Evolutionary conservation across 2,329 filamentous ascomycete genomes (phyloP).

Genomic region (Claviceps sp.): DNA sequence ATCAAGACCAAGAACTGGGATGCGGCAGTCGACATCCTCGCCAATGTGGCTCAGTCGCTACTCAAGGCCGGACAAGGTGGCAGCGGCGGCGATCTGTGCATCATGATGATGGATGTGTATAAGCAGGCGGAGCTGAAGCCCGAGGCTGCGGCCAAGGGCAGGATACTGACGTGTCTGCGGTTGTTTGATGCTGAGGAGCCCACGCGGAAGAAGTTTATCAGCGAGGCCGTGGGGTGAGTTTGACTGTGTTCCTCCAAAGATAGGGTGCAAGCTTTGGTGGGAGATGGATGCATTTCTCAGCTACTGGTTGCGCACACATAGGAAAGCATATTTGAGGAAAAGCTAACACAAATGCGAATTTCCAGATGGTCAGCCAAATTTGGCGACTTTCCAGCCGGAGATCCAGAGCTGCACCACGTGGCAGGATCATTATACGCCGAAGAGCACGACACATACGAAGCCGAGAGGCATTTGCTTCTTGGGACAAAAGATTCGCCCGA

Average conservation of each 20-base stretch:
- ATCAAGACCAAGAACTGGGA: constrained; percentile 76
- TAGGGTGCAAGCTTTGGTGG: too few relatives aligned
- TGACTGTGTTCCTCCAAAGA: background rate
- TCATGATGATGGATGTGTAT: constrained; percentile 83
- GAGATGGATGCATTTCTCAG: too few relatives aligned
- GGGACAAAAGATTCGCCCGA: constrained; percentile 83
- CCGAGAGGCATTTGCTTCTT: constrained; percentile 76
- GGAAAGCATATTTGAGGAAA: background rate
- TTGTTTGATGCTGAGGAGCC: constrained; percentile 76
- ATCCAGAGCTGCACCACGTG: constrained; percentile 90
- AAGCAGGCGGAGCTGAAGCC: constrained; percentile 70
- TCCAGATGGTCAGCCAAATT: constrained; percentile 66
- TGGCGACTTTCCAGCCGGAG: constrained; percentile 79
- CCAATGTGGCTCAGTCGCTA: constrained; percentile 69
- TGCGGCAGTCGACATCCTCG: constrained; percentile 77
- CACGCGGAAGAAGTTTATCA: constrained; percentile 83
- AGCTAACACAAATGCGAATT: constrained; percentile 6
- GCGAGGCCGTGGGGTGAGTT: constrained; percentile 63
- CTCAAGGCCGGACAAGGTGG: constrained; percentile 88
- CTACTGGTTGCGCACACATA: background rate
- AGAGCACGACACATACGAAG: constrained; percentile 84
- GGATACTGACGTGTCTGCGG: constrained; percentile 64
- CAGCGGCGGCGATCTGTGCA: constrained; percentile 78
- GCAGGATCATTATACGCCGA: constrained; percentile 80
- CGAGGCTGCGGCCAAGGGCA: constrained; percentile 60